Evolutionary conservation across 2,329 filamentous ascomycete species (phyloP), one percentile per base, ranked within the genome.

Genomic region (Aspergillus ustus): DNA sequence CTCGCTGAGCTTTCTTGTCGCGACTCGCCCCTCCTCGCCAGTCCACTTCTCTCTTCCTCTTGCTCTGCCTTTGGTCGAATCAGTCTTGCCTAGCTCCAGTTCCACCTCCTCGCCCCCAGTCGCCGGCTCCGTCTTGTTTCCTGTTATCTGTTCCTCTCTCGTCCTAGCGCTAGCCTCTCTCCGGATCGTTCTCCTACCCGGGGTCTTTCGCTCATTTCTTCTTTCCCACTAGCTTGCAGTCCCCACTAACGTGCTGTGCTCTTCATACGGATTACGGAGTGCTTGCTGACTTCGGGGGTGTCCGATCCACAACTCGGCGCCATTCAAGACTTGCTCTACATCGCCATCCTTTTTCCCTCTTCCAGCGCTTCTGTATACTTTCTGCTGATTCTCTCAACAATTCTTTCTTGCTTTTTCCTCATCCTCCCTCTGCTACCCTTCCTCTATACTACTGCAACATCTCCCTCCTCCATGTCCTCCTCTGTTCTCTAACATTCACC

Each of bases 281-380:
- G 44, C 61, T 49, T 57, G 55, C 55, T 67, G 59, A 62, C 62
- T 63, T 68, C 65, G 66, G 66, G 66, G 63, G 58, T 60, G 53
- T 62, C 63, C 57, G 65, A 68, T 68, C 66, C 66, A 68, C 34
- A 40, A 25, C 66, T 66, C 63, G 60, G 55, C 31, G 53, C 64
- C 57, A 57, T 59, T 57, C 50, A 53, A 57, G 49, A 51, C 58
- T 29, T 54, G 40, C 53, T 52, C 52, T 20, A 37, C 59, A 57
- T 48, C 59, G 25, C 48, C 50, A 28, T 57, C 43, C 20, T 19
- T 49, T 49, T 45, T 43, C 25, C 34, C 40, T 57, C 22, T 37
- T 7, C 28, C 59, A 56, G 17, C 20, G 43, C 50, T 56, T 52
- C 46, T 56, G 34, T 57, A 45, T 49, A 60, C 51, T 53, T 63